Conservation (phyloP, 2,329 filamentous ascomycete genomes). For the Bertia moriformis region DNA sequence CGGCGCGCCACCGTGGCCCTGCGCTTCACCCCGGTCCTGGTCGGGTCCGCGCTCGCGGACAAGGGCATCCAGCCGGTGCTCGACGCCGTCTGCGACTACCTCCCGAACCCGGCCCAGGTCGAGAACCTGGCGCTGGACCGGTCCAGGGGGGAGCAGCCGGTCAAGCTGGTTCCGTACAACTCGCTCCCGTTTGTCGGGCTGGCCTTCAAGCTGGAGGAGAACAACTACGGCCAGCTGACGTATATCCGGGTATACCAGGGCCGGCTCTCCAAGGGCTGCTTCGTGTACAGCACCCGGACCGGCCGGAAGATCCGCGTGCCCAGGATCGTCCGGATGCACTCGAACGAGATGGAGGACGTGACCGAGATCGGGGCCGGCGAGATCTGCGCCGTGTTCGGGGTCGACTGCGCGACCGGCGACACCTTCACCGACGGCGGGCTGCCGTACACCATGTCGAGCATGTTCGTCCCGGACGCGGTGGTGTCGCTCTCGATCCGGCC, state of each 20-base stretch:
- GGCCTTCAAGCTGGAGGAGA: slow-evolving; percentile 97
- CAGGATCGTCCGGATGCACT: slow-evolving; percentile 97
- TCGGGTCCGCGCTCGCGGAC: slow-evolving; percentile 89
- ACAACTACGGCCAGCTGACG: slow-evolving; percentile 93
- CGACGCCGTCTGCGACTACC: slow-evolving; percentile 87
- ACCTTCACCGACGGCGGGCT: slow-evolving; percentile 91
- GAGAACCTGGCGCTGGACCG: slow-evolving; percentile 80
- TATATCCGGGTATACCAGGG: slow-evolving; percentile 98
- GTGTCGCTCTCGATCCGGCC: slow-evolving; percentile 96
- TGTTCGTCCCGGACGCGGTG: slow-evolving; percentile 95
- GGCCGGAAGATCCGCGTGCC: slow-evolving; percentile 95
- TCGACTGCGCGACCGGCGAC: slow-evolving; percentile 93
- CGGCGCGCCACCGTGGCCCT: slow-evolving; percentile 74
- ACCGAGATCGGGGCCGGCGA: slow-evolving; percentile 85
- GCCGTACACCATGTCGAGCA: slow-evolving; percentile 90
- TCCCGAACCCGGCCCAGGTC: slow-evolving; percentile 82
- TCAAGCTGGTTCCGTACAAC: slow-evolving; percentile 85
- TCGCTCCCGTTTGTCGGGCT: slow-evolving; percentile 85
- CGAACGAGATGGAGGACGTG: slow-evolving; percentile 98
- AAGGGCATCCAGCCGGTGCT: slow-evolving; percentile 94
- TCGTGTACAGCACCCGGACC: slow-evolving; percentile 83
- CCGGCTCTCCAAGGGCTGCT: slow-evolving; percentile 70
- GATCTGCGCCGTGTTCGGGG: slow-evolving; percentile 95
- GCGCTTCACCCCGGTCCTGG: slow-evolving; percentile 88
- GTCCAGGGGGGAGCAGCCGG: slow-evolving; percentile 60